Base-by-base conservation (phyloP, 257 asterid species). In the Solanum piurae region DNA sequence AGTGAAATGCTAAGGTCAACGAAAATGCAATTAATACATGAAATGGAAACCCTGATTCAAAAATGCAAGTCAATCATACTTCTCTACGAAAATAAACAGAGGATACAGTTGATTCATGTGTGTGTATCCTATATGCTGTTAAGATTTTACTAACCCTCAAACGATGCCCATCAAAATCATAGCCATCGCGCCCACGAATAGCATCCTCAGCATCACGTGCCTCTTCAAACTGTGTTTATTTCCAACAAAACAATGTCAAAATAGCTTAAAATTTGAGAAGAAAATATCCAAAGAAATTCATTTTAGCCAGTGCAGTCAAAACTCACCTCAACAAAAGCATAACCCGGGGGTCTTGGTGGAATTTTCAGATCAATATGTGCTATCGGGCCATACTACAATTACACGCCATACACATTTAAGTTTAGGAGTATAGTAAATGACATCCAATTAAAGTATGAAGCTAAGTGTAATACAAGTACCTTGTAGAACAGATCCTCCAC, bases 191-290 rank as follows among this genome's bases (percentile, higher is more conserved):
- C 40, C 99, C 99, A 83, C 96, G 97, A 89, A 97, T 97, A 79
- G 99, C 99, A 93, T 96, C 99, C 82, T 97, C 99, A 85, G 99
- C 99, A 92, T 97, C 99, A 34, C 98, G 99, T 9, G 96, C 91
- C 91, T 97, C 98, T 90, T 97, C 99, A 89, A 97, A 97, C 99
- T 97, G 97, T 80, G 12, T 31, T 83, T 82, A 27, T 49, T 49
- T 46, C 27, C 68, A 82, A 18, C 44, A 49, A 49, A 49, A 29
- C 8, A 16, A 49, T 82, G 69, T 49, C 85, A 82, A 82, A 82
- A 49, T 29, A 29, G 69, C 42, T 44, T 80, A 16, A 18, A 31
- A 4, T 25, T 42, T 29, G 42, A 82, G 12, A 29, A 20, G 69
- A 29, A n/a, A 9, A 29, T 46, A 82, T 82, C 20, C 2, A 82